Evolutionary conservation across 345 rosid genomes (phyloP), one percentile per base, ranked within the genome.

Genomic region (Garcia nutans): DNA sequence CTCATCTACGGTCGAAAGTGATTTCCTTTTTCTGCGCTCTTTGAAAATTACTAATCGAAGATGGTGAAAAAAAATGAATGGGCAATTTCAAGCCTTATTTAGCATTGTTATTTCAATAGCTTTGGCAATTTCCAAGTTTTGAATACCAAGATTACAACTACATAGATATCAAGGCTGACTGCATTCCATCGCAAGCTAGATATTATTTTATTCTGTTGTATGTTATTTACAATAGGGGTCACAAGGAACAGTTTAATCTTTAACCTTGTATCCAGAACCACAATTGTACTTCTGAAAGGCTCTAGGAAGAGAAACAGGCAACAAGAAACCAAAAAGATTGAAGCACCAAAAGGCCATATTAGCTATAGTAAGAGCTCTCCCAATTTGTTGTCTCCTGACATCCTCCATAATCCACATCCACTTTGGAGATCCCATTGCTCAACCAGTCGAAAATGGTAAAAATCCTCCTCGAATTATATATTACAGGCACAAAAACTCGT

Each of bases 331-430:
- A 78, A 92, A 89, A 49, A 96, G 89, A 87, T 96, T 96, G 84
- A 86, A 93, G 85, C 94, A 79, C 98, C 98, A 89, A 24, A 96
- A 64, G 19, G 85, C 97, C 84, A 89, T 75, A 63, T 96, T 95
- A 23, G 89, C 89, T 77, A 80, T 77, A 17, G 94, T 96, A 24
- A 93, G 89, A 20, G 69, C 84, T 79, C 89, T 86, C 0, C 98
- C 99, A 68, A 81, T 74, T 19, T 52, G 72, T 47, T 89, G 10
- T 73, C 98, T 80, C 86, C 86, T 56, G 20, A 78, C 75, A 13
- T 50, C 85, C 86, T 10, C 71, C 65, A 24, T 37, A 55, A n/a
- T 70, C 79, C 9, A 70, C 68, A 24, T 76, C 81, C 17, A 16
- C 78, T 66, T 84, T 86, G 0, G 77, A 72, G 28, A 92, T 28